Evolutionary conservation across 371 early-diverging fungal genomes (phyloP).

Genomic region (Nematocida sp.): DNA sequence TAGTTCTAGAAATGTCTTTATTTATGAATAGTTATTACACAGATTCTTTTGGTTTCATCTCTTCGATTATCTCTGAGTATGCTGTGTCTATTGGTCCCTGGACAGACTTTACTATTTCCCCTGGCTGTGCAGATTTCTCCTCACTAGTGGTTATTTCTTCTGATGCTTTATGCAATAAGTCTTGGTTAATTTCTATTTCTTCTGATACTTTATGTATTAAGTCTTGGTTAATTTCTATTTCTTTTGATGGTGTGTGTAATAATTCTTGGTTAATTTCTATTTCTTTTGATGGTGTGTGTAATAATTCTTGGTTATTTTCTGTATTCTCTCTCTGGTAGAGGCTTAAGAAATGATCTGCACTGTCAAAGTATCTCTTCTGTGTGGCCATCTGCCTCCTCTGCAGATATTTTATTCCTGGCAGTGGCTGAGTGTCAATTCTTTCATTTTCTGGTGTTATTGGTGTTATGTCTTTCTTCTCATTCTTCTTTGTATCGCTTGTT

Average conservation of each 20-base stretch:
- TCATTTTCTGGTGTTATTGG: not conserved
- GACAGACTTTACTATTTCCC: not conserved
- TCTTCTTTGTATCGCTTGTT: not conserved
- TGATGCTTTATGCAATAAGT: not conserved
- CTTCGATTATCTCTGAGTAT: conserved; percentile 54
- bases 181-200: not conserved
- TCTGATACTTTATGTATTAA: not conserved
- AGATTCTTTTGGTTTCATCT: conserved; percentile 53
- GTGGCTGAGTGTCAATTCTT: not conserved
- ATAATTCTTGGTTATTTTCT: not conserved
- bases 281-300: not conserved
- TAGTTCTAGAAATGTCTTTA: not conserved
- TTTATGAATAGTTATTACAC: conserved; percentile 20
- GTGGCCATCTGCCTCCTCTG: conserved; percentile 27
- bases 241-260: not conserved
- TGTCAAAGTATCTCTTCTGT: conserved; percentile 51
- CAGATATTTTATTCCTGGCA: conserved; percentile 12
- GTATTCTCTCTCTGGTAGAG: conserved; percentile 32
- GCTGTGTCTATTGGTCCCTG: conserved; percentile 55
- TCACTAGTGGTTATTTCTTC: not conserved
- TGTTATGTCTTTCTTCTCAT: not conserved
- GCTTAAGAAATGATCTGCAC: conserved; percentile 50
- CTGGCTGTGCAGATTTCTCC: not conserved
- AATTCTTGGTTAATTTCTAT: not conserved
- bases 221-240: not conserved